Percentiles rank a stretch among this genome's conserved stretches.
phyloP scores from a whole-genome alignment of 2,329 filamentous ascomycete species.

The Westerdykella sp. region DNA sequence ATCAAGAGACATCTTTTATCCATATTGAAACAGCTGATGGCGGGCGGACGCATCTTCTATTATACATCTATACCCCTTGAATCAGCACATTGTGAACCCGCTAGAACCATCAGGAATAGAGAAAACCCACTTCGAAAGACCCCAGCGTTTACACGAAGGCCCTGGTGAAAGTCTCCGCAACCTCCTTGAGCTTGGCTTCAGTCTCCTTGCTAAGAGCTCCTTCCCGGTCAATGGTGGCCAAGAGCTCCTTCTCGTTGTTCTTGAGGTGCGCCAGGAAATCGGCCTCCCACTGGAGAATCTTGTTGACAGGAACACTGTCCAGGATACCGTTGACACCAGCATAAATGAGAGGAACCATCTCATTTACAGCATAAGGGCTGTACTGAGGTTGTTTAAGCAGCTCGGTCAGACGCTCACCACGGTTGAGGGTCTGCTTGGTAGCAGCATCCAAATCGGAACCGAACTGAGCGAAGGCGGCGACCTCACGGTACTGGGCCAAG shows the following conservation, averaged over 20 bases:
- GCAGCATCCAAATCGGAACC: slow-evolving; percentile 98
- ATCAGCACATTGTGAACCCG: slow-evolving; percentile 35
- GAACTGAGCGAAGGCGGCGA: slow-evolving; percentile 99
- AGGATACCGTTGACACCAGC: slow-evolving; percentile 98
- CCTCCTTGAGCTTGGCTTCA: slow-evolving; percentile 73
- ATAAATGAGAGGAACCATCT: slow-evolving; percentile 99
- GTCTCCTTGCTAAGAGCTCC: slow-evolving; percentile 92
- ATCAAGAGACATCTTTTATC: slow-evolving; percentile 1
- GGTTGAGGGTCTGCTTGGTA: slow-evolving; percentile 95
- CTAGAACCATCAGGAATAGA: slow-evolving; percentile 29
- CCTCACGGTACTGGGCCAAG: slow-evolving; percentile 99
- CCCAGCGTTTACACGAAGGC: slow-evolving; percentile 60
- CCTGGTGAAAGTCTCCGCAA: slow-evolving; percentile 81
- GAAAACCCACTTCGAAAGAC: slow-evolving; percentile 33
- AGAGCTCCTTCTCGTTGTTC: slow-evolving; percentile 78
- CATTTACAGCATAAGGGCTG: slow-evolving; percentile 95
- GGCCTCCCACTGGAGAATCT: slow-evolving; percentile 88
- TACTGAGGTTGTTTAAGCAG: slow-evolving; percentile 99
- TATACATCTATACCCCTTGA: slow-evolving; percentile 36
- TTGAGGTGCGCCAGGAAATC: slow-evolving; percentile 91
- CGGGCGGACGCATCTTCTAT: slow-evolving; percentile 36
- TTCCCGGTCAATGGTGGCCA: slow-evolving; percentile 89
- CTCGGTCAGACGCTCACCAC: slow-evolving; percentile 98
- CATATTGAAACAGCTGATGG: slow-evolving; percentile 38
- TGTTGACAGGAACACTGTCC: slow-evolving; percentile 79